Evolutionary conservation across 2,329 filamentous ascomycete species (phyloP), one percentile per base, ranked within the genome.

Genomic region (Elsinoe batatas): DNA sequence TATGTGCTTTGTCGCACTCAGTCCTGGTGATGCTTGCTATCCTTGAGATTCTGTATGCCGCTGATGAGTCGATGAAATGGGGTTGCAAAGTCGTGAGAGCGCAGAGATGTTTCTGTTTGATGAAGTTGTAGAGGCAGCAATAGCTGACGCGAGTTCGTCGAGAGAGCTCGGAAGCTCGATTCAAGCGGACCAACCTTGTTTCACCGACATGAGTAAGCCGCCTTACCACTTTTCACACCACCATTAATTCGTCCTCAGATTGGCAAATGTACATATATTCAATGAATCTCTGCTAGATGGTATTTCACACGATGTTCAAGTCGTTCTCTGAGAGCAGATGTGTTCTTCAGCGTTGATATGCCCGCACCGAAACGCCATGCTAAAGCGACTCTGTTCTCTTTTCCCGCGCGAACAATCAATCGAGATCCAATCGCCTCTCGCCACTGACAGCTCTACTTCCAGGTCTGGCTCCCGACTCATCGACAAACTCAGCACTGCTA

Each of bases 401-500:
- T 33, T 4, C 40, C 7, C 10, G 1, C 18, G 26, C 36, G 17
- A n/a, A 33, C 44, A 10, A 32, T 26, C 32, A 51, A 38, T 51
- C 47, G 17, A 51, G 37, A 26, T 51, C 17, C 35, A 51, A 22
- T 26, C 47, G 20, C 47, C 47, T 37, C 33, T 51, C 47, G n/a
- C 18, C 32, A 38, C 47, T 51, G 32, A 38, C 47, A 3, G 13
- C 26, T 51, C 47, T 51, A 22, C 32, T 51, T 13, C 33, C 33
- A 15, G 36, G 26, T 13, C 26, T 15, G 8, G 17, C 44, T 13
- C 44, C 30, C 2, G n/a, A 15, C 7, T 38, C 53, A 33, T 38
- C 42, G 6, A 59, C 54, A 51, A 57, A 36, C 32, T 59, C 58
- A 8, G 56, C 58, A 17, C 35, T 58, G 37, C 53, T 53, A 13